These are phyloP conservation scores for Colletotrichum sp. DNA, from an alignment of 2,329 filamentous ascomycete genomes.

Conservation along the genomic window DNA sequence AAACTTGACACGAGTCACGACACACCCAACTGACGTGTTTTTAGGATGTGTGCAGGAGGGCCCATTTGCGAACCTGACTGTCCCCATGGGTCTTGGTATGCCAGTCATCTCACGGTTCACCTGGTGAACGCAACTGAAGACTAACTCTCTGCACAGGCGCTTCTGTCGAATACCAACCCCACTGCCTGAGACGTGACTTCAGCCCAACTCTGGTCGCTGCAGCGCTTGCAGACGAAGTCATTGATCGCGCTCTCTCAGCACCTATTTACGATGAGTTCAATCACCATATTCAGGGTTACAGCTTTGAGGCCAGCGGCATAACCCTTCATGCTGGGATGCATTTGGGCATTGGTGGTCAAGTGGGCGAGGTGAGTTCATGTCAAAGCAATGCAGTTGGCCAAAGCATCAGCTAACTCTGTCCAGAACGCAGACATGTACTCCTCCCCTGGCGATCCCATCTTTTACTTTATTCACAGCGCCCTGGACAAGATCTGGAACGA, in stretches of 20 bases:
- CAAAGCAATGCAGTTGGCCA: accelerated
- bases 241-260: no score
- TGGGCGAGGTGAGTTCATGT: not conserved
- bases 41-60: not conserved
- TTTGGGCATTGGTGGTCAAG: not conserved
- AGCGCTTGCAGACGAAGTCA: no score
- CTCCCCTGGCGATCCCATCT: not conserved
- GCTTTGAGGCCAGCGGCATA: not conserved
- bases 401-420: not conserved
- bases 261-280: not conserved
- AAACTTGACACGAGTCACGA: not conserved
- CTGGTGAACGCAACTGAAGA: no score
- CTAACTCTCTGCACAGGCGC: no score
- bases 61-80: not conserved
- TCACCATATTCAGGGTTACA: not conserved
- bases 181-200: not conserved
- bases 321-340: not conserved
- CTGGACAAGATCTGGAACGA: not conserved
- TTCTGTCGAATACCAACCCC: not conserved
- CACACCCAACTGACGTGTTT: not conserved
- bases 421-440: not conserved
- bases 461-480: no score
- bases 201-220: not conserved
- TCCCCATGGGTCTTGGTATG: not conserved
- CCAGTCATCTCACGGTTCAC: no score